Evolutionary conservation across 192 early-diverging fungal species (phyloP), one percentile per base, ranked within the genome.

Genomic region (Coemansia sp.): DNA sequence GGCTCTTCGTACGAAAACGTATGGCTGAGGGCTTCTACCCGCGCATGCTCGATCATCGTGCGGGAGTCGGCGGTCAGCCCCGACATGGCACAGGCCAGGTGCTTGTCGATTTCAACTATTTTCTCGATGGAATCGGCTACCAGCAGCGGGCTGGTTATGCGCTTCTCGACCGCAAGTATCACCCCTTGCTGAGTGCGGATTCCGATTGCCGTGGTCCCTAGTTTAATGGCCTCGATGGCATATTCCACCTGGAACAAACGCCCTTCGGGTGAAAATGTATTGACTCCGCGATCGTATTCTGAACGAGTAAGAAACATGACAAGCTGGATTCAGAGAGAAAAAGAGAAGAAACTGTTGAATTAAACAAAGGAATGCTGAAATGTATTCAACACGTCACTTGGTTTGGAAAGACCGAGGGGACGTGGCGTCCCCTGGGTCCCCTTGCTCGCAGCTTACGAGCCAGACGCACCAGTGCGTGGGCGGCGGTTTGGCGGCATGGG

Each of bases 241-340:
- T 99, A 99, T 82, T 99, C 97, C 51, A 99, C 97, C 79, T 99
- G 97, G 85, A 98, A 99, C 48, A 98, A 82, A 68, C 97, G 92
- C 53, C 97, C 97, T 79, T 99, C 97, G 44, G 97, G 97, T 20
- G 92, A 94, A 79, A 99, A 99, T 42, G 97, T 99, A 79, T 98
- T 98, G 63, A 99, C 97, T 42, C 97, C 97, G 54, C 95, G 89
- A 80, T 99, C 96, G 80, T 99, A 99, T 83, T 99, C 94, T 58
- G 88, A 90, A 58, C 92, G 89, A 30, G 72, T 76, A 38, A 76
- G 66, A 21, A 76, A 76, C 72, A 76, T 76, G 52, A 37, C 23
- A 26, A 26, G 23, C 23, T 26, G 23, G 23, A 26, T 26, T 26
- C 1, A 26, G 17, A 41, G 6, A 10, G 11, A 37, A 46, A n/a